phyloP scores from a whole-genome alignment of 106 monocot species.

The Allium fistulosum region DNA sequence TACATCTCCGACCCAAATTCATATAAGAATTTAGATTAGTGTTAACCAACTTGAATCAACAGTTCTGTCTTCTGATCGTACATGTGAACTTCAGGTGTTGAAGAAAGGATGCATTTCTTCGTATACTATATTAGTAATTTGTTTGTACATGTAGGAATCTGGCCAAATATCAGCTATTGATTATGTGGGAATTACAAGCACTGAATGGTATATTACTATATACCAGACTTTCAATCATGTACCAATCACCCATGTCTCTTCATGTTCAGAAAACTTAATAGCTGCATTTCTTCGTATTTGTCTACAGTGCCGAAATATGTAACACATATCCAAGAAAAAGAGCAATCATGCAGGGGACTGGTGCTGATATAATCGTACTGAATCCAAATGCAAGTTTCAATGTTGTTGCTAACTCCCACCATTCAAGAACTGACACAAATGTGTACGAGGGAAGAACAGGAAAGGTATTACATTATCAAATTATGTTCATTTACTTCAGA shows the following conservation, averaged over 20 bases:
- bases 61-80: background rate
- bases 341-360: constrained; percentile 85
- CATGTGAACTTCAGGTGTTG: constrained; percentile 49
- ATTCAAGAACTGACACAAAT: too few relatives aligned
- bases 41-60: too few relatives aligned
- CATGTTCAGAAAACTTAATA: too few relatives aligned
- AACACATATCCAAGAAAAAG: constrained; percentile 95
- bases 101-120: constrained; percentile 93
- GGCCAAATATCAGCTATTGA: constrained; percentile 81
- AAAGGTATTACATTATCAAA: too few relatives aligned
- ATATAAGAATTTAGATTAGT: too few relatives aligned
- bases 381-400: constrained; percentile 80
- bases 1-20: too few relatives aligned
- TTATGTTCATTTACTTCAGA: too few relatives aligned
- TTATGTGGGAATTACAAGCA: constrained; percentile 89
- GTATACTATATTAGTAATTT: background rate
- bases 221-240: background rate
- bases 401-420: constrained; percentile 57
- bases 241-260: background rate
- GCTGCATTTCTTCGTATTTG: background rate
- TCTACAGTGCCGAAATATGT: constrained; percentile 81
- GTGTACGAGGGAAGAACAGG: constrained; percentile 87
- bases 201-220: constrained; percentile 66
- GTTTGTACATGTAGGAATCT: constrained; percentile 66
- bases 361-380: constrained; percentile 92